Conservation (phyloP, 202 grass and related monocot species). For the Setaria viridis region DNA sequence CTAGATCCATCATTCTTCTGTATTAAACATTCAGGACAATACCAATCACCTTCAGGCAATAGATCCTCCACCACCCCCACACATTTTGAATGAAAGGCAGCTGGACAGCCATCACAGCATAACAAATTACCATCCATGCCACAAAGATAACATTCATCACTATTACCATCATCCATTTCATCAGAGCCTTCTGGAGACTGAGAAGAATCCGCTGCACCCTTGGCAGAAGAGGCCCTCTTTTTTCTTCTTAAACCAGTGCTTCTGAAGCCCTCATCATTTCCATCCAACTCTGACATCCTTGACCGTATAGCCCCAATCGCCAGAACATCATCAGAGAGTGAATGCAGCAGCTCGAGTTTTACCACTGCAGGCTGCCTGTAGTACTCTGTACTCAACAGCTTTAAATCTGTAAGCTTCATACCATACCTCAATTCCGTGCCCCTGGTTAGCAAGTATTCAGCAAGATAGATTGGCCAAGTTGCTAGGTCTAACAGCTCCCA, state of each 20-base stretch:
- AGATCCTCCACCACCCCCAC: constrained; percentile 89
- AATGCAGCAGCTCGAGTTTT: constrained; percentile 84
- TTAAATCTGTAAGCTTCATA: constrained; percentile 77
- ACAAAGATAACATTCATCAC: constrained; percentile 92
- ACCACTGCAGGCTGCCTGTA: constrained; percentile 70
- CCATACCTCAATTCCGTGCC: constrained; percentile 64
- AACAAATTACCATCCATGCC: constrained; percentile 95
- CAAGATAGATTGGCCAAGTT: constrained; percentile 95
- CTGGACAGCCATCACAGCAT: constrained; percentile 98
- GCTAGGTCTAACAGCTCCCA: constrained; percentile 94
- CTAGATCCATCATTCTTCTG: constrained; percentile 56
- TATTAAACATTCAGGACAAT: constrained; percentile 84
- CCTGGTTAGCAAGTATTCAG: constrained; percentile 81
- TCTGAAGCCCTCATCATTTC: constrained; percentile 51
- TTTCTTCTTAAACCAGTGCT: constrained; percentile 54
- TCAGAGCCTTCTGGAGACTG: constrained; percentile 44
- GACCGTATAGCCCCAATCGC: constrained; percentile 69
- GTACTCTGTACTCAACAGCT: constrained; percentile 75
- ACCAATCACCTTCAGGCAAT: constrained; percentile 95
- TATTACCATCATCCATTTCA: constrained; percentile 78
- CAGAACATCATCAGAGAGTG: constrained; percentile 86
- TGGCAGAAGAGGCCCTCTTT: constrained; percentile 46
- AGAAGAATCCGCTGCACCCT: constrained; percentile 29
- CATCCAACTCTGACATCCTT: constrained; percentile 66
- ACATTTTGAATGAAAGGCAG: constrained; percentile 97